Evolutionary conservation across 2,329 filamentous ascomycete species (phyloP).

Genomic region (Aplosporella prunicola): DNA sequence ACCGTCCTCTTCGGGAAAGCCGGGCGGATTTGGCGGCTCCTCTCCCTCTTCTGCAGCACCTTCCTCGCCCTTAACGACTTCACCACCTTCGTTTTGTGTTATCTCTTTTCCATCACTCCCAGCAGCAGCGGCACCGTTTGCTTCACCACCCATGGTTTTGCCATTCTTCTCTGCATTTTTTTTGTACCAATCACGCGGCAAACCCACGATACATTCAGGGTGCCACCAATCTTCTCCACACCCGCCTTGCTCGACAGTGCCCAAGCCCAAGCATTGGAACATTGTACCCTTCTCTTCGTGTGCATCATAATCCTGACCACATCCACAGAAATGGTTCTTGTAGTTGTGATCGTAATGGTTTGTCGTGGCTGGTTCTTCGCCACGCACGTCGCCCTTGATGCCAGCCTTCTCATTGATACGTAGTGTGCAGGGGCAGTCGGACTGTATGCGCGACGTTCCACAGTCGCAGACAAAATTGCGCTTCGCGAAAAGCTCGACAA

Average conservation of each 20-base stretch:
- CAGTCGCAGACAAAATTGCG: conserved; percentile 95
- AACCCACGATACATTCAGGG: conserved; percentile 78
- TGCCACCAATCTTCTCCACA: conserved; percentile 99
- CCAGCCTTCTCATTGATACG: conserved; percentile 65
- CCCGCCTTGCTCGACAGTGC: conserved; percentile 68
- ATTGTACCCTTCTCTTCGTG: conserved; percentile 90
- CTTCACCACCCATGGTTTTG: conserved; percentile 12
- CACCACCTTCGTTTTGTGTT: conserved; percentile 21
- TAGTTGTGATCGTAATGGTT: conserved; percentile 98
- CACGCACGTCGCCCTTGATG: conserved; percentile 65
- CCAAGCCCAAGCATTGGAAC: conserved; percentile 91
- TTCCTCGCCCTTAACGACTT: conserved; percentile 33
- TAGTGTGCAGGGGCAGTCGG: conserved; percentile 63
- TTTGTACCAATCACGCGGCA: conserved; percentile 64
- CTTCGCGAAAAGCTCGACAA: conserved; percentile 94
- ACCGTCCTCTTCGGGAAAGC: conserved; percentile 79
- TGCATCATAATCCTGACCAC: conserved; percentile 77
- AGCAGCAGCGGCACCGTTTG: conserved; percentile 1
- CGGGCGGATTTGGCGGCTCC: conserved; percentile 62
- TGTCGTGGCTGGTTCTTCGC: conserved; percentile 58
- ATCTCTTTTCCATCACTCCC: conserved; percentile 16
- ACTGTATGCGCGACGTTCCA: conserved; percentile 70
- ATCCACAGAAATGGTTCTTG: conserved; percentile 83
- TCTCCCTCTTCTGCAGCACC: conserved; percentile 41
- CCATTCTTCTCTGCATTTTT: conserved; percentile 22